phyloP scores from a whole-genome alignment of 345 rosid genomes.

The Salix purpurea region DNA sequence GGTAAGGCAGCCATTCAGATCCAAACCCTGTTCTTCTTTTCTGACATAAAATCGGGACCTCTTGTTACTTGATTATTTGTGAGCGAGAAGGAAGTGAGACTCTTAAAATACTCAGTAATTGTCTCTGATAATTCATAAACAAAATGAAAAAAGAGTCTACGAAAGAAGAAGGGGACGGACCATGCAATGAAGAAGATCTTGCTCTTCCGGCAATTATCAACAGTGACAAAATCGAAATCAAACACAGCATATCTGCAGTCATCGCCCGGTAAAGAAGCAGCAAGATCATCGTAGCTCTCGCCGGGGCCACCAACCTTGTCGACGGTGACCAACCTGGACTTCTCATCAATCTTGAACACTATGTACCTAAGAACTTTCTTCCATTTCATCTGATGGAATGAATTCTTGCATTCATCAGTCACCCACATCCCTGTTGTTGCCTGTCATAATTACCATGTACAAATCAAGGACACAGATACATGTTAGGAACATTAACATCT shows the following conservation, averaged over 20 bases:
- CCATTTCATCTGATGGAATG: conserved; percentile 97
- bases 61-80: too few relatives aligned
- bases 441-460: conserved; percentile 20
- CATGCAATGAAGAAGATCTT: conserved; percentile 98
- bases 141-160: not conserved
- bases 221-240: conserved; percentile 90
- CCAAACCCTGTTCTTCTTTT: not conserved
- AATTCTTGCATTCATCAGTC: conserved; percentile 76
- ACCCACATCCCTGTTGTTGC: conserved; percentile 96
- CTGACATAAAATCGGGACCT: too few relatives aligned
- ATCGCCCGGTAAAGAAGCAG: conserved; percentile 68
- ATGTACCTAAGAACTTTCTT: conserved; percentile 78
- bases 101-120: too few relatives aligned
- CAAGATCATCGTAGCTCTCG: conserved; percentile 70
- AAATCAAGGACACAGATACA: not conserved
- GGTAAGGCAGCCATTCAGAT: not conserved
- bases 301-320: conserved; percentile 90
- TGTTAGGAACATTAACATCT: too few relatives aligned
- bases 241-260: conserved; percentile 92
- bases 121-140: not conserved
- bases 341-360: conserved; percentile 94
- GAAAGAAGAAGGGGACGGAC: conserved; percentile 32
- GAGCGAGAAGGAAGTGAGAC: too few relatives aligned
- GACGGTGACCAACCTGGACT: conserved; percentile 71
- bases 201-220: conserved; percentile 93